Percentiles rank a stretch among this genome's conserved stretches.
phyloP scores from a whole-genome alignment of 768 basidiomycete genomes.

The Mycena venus region DNA sequence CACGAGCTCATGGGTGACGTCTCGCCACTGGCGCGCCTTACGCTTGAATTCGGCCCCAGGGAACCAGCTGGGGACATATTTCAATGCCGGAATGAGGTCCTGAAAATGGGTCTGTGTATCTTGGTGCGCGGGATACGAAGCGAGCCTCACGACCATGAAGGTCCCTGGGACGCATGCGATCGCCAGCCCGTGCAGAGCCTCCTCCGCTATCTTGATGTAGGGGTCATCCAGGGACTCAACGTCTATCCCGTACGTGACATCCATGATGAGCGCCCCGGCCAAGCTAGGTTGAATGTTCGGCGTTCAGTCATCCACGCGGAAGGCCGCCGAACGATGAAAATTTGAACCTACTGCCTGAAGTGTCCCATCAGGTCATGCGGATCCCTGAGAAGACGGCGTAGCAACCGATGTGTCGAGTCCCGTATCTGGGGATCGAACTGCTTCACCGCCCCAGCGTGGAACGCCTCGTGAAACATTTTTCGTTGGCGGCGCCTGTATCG shows the following conservation, averaged over 20 bases:
- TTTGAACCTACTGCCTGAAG: constrained; percentile 39
- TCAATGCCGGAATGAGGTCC: constrained; percentile 30
- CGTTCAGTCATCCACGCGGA: background rate
- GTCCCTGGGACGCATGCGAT: constrained; percentile 43
- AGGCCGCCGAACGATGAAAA: background rate
- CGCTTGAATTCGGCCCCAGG: constrained; percentile 61
- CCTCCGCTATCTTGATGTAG: constrained; percentile 41
- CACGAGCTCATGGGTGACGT: constrained; percentile 47
- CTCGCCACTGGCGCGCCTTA: constrained; percentile 50
- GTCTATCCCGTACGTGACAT: constrained; percentile 43
- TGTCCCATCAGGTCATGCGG: constrained; percentile 43
- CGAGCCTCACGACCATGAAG: constrained; percentile 44
- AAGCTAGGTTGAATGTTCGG: constrained; percentile 29
- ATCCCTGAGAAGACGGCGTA: constrained; percentile 37
- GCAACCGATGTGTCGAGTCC: constrained; percentile 37
- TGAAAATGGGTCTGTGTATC: background rate
- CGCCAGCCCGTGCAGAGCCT: constrained; percentile 39
- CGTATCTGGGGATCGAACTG: constrained; percentile 40
- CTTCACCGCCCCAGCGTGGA: constrained; percentile 34
- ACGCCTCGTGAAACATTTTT: constrained; percentile 40
- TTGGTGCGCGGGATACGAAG: background rate
- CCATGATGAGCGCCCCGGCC: constrained; percentile 39
- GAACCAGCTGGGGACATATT: constrained; percentile 52
- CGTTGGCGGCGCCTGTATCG: constrained; percentile 41
- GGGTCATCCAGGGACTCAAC: constrained; percentile 37